These are phyloP conservation scores for Alternaria incomplexa DNA, from an alignment of 2,329 filamentous ascomycete species.

Conservation along the genomic window DNA sequence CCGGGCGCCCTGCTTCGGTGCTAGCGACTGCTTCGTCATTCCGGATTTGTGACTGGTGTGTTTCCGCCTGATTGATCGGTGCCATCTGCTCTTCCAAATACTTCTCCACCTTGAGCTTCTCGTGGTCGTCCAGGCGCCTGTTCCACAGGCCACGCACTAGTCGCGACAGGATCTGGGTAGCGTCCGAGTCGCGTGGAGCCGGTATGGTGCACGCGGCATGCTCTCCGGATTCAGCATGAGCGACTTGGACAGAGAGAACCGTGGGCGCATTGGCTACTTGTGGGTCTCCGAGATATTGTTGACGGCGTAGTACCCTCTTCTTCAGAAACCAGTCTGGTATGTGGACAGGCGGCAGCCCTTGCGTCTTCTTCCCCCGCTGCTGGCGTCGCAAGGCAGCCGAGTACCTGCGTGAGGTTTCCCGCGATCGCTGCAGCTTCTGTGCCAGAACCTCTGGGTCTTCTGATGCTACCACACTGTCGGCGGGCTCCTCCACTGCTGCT, in stretches of 20 bases:
- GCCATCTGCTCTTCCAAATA: conserved; percentile 25
- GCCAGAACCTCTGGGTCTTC: conserved; percentile 45
- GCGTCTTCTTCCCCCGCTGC: conserved; percentile 39
- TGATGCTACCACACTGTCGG: conserved; percentile 27
- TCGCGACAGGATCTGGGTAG: conserved; percentile 29
- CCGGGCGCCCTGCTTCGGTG: conserved; percentile 2
- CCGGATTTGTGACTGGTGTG: not conserved
- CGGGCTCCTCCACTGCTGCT: conserved; percentile 23
- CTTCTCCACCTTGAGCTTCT: conserved; percentile 29
- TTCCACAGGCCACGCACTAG: conserved; percentile 34
- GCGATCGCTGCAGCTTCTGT: conserved; percentile 45
- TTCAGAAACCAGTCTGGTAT: conserved; percentile 65
- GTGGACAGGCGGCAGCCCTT: conserved; percentile 49
- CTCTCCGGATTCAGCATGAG: conserved; percentile 31
- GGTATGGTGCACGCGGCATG: conserved; percentile 31
- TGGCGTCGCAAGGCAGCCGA: conserved; percentile 43
- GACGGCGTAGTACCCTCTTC: conserved; percentile 55
- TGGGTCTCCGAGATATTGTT: conserved; percentile 31
- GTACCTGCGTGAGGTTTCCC: conserved; percentile 43
- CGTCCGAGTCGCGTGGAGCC: conserved; percentile 22
- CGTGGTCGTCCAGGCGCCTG: conserved; percentile 26
- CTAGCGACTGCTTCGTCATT: conserved; percentile 8
- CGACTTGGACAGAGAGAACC: conserved; percentile 31
- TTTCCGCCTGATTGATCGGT: conserved; percentile 2
- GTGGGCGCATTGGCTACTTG: conserved; percentile 14